These are phyloP conservation scores for Arxiozyma slooffiae DNA, from an alignment of 1,139 yeast species.

Conservation along the genomic window DNA sequence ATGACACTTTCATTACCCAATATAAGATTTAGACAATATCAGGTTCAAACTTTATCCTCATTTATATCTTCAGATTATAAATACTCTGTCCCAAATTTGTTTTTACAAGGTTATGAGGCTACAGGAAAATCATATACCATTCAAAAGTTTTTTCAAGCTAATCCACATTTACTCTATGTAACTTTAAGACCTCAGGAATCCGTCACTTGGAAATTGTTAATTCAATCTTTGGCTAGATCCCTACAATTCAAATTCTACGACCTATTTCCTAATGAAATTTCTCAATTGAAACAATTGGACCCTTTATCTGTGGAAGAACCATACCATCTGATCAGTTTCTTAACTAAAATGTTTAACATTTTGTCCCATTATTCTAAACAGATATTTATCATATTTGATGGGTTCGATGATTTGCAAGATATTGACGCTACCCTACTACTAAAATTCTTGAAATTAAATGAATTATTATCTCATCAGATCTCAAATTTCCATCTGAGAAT, in stretches of 20 bases:
- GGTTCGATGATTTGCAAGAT: constrained; percentile 27
- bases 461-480: constrained; percentile 13
- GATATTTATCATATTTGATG: constrained; percentile 24
- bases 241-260: constrained; percentile 15
- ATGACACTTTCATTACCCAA: constrained; percentile 6
- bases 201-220: constrained; percentile 27
- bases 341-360: constrained; percentile 15
- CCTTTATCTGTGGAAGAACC: constrained; percentile 28
- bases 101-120: constrained; percentile 25
- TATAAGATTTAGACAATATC: constrained; percentile 22
- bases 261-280: constrained; percentile 10
- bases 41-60: constrained; percentile 15
- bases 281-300: constrained; percentile 15
- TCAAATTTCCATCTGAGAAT: constrained; percentile 17
- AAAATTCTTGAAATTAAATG: constrained; percentile 23
- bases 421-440: constrained; percentile 26
- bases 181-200: constrained; percentile 24
- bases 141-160: constrained; percentile 12
- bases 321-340: constrained; percentile 18
- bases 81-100: constrained; percentile 19
- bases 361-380: constrained; percentile 9
- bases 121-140: constrained; percentile 26
- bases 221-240: constrained; percentile 25
- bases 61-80: constrained; percentile 17
- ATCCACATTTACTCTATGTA: constrained; percentile 13